phyloP scores from a whole-genome alignment of 139 green algal genomes.

The Chlorella ohadii region DNA sequence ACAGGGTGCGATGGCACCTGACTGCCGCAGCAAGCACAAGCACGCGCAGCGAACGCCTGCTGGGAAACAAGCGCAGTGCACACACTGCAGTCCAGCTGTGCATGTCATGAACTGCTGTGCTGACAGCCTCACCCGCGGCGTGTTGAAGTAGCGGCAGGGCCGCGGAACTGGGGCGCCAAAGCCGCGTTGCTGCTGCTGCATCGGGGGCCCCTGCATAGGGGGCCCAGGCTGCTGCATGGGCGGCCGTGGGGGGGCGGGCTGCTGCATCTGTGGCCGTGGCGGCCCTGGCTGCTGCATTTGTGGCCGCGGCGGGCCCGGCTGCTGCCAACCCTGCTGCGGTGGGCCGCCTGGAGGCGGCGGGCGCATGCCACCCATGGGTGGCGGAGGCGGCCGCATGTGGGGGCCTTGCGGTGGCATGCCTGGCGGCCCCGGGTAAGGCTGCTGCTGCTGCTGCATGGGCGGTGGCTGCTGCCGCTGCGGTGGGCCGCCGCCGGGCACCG shows the following conservation, averaged over 20 bases:
- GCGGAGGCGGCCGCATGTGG: no score
- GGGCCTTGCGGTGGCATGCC: background rate
- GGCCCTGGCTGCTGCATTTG: background rate
- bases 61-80: no score
- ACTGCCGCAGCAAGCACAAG: no score
- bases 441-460: constrained; percentile 2
- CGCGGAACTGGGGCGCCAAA: background rate
- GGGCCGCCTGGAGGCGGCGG: background rate
- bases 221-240: background rate
- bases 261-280: background rate
- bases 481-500: background rate
- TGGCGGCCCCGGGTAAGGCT: background rate
- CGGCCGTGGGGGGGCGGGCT: background rate
- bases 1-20: no score
- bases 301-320: background rate
- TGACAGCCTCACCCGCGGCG: background rate
- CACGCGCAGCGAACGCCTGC: no score
- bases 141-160: constrained; percentile 31
- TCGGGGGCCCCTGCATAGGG: no score
- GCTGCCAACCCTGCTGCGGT: background rate
- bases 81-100: no score
- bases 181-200: background rate
- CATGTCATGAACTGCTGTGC: no score
- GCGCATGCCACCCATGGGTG: no score
- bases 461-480: background rate